A percentile compares a stretch with the other conserved stretches of the same genome.
Evolutionary conservation across 257 asterid species (phyloP).

Genomic region (Salvia rosmarinus): DNA sequence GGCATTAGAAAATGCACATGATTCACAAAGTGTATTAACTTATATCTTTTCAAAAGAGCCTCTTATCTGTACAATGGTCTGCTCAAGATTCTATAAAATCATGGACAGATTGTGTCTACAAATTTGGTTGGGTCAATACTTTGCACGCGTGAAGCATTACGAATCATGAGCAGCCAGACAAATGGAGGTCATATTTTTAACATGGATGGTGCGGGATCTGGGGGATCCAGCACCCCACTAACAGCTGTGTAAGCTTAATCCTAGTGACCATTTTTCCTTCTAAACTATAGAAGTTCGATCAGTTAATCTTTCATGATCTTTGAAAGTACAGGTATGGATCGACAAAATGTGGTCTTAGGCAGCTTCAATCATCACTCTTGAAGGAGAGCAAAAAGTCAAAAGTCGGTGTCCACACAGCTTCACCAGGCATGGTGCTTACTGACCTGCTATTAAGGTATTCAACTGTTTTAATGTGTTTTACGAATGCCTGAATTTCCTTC

Average conservation of each 20-base stretch:
- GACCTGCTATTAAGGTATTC: conserved; percentile 84
- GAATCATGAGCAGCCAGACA: conserved; percentile 60
- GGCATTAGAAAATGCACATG: conserved; percentile 8
- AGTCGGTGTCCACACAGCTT: conserved; percentile 97
- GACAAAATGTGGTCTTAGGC: conserved; percentile 97
- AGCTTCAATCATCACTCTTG: conserved; percentile 91
- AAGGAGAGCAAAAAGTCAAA: conserved; percentile 75
- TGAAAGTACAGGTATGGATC: conserved; percentile 74
- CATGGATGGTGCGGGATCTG: conserved; percentile 99
- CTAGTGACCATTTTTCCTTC: conserved; percentile 1
- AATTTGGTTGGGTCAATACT: conserved; percentile 93
- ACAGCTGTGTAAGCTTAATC: conserved; percentile 85
- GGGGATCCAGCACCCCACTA: conserved; percentile 98
- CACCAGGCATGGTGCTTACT: conserved; percentile 99
- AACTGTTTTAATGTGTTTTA: neutral
- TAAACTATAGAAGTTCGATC: conserved; percentile 23
- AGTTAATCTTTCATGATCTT: conserved; percentile 25
- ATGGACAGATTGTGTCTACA: conserved; percentile 84
- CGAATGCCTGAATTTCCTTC: neutral
- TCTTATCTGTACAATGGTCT: conserved; percentile 14
- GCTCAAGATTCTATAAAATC: conserved; percentile 27
- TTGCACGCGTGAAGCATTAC: conserved; percentile 93
- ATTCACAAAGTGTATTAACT: conserved; percentile 14
- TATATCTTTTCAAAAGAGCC: neutral
- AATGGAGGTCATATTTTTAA: conserved; percentile 92